These are phyloP conservation scores for Pseudonitzschia delicatissima DNA, from an alignment of 108 stramenopile species.

Conservation along the genomic window DNA sequence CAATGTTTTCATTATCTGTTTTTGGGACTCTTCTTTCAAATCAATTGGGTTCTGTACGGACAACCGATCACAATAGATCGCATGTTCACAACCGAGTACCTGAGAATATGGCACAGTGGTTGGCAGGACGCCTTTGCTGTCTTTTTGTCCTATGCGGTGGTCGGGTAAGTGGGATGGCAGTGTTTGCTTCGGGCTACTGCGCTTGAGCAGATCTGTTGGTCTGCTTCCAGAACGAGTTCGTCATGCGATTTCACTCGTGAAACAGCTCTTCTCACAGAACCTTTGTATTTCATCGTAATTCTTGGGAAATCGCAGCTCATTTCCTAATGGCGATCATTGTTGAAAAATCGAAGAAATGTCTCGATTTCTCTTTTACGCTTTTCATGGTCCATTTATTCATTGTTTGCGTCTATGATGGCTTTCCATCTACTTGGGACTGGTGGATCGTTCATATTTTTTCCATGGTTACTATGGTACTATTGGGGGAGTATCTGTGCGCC, in stretches of 20 bases:
- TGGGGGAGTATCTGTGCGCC: constrained; percentile 83
- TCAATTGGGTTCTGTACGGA: constrained; percentile 66
- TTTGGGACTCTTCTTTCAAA: constrained; percentile 62
- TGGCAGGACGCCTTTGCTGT: constrained; percentile 70
- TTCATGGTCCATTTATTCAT: constrained; percentile 69
- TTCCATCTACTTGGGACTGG: constrained; percentile 76
- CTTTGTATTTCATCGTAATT: too few species aligned
- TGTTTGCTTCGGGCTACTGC: too few species aligned
- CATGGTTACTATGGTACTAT: constrained; percentile 68
- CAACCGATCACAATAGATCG: constrained; percentile 69
- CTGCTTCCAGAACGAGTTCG: too few species aligned
- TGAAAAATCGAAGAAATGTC: constrained; percentile 77
- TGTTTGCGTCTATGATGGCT: constrained; percentile 57
- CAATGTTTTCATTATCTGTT: constrained; percentile 81
- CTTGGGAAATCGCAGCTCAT: too few species aligned
- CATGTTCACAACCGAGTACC: constrained; percentile 70
- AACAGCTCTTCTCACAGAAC: too few species aligned
- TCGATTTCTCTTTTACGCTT: constrained; percentile 79
- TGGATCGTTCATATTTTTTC: constrained; percentile 78
- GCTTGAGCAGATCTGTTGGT: too few species aligned
- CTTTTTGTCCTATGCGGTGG: constrained; percentile 43
- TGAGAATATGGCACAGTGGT: constrained; percentile 61
- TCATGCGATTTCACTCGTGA: too few species aligned
- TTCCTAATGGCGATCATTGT: constrained; percentile 44
- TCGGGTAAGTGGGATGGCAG: constrained; percentile 49